Conservation (phyloP, 2,329 filamentous ascomycete genomes). For the Dryadomyces quercus-mongolicae region DNA sequence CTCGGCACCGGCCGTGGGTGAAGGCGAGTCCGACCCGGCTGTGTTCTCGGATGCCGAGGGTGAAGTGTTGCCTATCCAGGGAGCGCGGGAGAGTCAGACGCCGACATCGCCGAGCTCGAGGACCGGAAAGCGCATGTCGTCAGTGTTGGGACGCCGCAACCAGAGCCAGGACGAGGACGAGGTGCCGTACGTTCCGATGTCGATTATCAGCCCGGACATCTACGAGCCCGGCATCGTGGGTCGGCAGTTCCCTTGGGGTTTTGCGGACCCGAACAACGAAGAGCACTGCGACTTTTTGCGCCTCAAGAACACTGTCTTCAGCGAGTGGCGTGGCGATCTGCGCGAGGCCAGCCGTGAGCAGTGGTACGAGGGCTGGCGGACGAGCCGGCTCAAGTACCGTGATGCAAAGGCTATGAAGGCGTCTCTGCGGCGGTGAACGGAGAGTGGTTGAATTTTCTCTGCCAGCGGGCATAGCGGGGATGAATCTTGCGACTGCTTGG, state of each 20-base stretch:
- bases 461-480: neutral
- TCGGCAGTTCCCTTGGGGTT: slow-evolving; percentile 90
- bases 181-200: slow-evolving; percentile 69
- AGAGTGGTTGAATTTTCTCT: too few species aligned
- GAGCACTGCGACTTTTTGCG: slow-evolving; percentile 89
- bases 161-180: slow-evolving; percentile 39
- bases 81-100: slow-evolving; percentile 6
- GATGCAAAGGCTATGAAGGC: slow-evolving; percentile 22
- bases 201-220: slow-evolving; percentile 84
- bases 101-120: slow-evolving; percentile 15
- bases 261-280: slow-evolving; percentile 83
- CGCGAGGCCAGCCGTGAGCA: slow-evolving; percentile 81
- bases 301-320: slow-evolving; percentile 85
- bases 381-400: slow-evolving; percentile 48
- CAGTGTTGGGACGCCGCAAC: slow-evolving; percentile 31
- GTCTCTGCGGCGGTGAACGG: slow-evolving; percentile 21
- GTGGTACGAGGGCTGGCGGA: slow-evolving; percentile 96
- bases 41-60: slow-evolving; percentile 12
- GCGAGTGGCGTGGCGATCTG: slow-evolving; percentile 83
- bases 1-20: neutral
- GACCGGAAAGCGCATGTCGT: slow-evolving; percentile 32
- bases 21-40: slow-evolving; percentile 15
- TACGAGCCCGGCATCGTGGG: slow-evolving; percentile 74
- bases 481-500: too few species aligned
- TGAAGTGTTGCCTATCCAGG: slow-evolving; percentile 21